Evolutionary conservation across 768 basidiomycete species (phyloP), one percentile per base, ranked within the genome.

Genomic region (Amanita rubescens): DNA sequence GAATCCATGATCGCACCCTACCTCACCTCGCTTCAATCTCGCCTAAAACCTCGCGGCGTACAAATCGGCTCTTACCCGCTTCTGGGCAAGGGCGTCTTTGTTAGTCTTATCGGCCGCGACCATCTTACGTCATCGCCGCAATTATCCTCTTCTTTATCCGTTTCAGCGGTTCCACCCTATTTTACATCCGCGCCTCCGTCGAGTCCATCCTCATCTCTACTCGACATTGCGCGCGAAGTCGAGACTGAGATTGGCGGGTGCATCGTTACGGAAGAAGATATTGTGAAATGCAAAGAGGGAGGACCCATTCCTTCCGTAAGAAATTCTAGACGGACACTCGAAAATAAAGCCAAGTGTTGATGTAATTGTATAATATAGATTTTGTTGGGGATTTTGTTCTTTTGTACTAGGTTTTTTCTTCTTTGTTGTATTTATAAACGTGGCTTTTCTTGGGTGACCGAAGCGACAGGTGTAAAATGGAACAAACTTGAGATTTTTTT

Each of bases 1-100:
- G 94, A 97, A 72, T 90, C 89, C 1, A 80, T 81, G 64, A 81
- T 81, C 43, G 78, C 94, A 14, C 94, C 94, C 0, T 96, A 85
- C 68, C 75, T 97, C 22, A 87, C 90, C 1, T 71, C 77, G 9
- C 76, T 98, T 1, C 86, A 90, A 63, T 75, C 78, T 35, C 82
- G 88, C 47, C 79, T 92, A 2, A 80, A 77, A 62, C 69, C 76
- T 2, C 86, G 90, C 45, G 87, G 84, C 10, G 81, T 98, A 45
- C 84, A 89, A 64, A 78, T 94, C 17, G 87, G 94, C 38, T 88
- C 85, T 30, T 91, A 89, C 67, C 83, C 85, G 25, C 74, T 80
- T 25, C 65, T 84, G 20, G 72, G 75, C 54, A 74, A 75, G 53
- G 85, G 85, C 25, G 86, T 88, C 2, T 85, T 82, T 49, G 85